Evolutionary conservation across 768 basidiomycete species (phyloP).

Genomic region (Russula ochroleuca): DNA sequence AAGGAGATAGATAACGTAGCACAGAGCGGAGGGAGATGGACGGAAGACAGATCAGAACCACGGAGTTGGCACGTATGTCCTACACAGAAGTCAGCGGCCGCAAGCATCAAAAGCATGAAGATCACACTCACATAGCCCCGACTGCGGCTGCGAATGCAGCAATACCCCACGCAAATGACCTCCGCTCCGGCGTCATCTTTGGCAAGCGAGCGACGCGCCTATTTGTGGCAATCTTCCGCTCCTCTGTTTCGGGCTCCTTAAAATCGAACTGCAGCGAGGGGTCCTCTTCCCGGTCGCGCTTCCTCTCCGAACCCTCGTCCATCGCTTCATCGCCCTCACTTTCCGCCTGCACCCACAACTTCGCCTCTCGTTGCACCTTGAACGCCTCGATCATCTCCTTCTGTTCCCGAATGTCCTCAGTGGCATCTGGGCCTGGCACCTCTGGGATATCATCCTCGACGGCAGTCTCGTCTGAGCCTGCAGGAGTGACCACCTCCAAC

Average conservation of each 20-base stretch:
- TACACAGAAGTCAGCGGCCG: conserved; percentile 29
- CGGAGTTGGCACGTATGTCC: conserved; percentile 58
- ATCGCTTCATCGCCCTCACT: conserved; percentile 30
- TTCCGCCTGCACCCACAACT: conserved; percentile 27
- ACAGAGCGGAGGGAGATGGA: neutral
- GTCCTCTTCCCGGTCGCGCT: conserved; percentile 56
- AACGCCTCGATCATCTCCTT: conserved; percentile 68
- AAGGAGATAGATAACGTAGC: conserved; percentile 11
- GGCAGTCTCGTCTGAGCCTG: conserved; percentile 56
- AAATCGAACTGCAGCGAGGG: conserved; percentile 55
- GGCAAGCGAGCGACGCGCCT: conserved; percentile 52
- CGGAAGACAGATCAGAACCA: conserved; percentile 40
- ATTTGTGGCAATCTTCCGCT: conserved; percentile 59
- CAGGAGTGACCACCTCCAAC: conserved; percentile 41
- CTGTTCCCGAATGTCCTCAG: conserved; percentile 72
- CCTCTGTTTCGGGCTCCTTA: conserved; percentile 59
- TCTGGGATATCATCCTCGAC: conserved; percentile 55
- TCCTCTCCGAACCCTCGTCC: conserved; percentile 31
- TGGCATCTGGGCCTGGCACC: conserved; percentile 57
- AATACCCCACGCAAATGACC: conserved; percentile 78
- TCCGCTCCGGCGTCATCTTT: conserved; percentile 58
- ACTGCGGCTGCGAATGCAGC: conserved; percentile 80
- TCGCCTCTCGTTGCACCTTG: conserved; percentile 55
- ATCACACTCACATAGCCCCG: conserved; percentile 67
- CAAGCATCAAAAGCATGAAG: conserved; percentile 6